These are phyloP conservation scores for Geosmithia putterillii DNA, from an alignment of 2,329 filamentous ascomycete genomes.

Conservation along the genomic window DNA sequence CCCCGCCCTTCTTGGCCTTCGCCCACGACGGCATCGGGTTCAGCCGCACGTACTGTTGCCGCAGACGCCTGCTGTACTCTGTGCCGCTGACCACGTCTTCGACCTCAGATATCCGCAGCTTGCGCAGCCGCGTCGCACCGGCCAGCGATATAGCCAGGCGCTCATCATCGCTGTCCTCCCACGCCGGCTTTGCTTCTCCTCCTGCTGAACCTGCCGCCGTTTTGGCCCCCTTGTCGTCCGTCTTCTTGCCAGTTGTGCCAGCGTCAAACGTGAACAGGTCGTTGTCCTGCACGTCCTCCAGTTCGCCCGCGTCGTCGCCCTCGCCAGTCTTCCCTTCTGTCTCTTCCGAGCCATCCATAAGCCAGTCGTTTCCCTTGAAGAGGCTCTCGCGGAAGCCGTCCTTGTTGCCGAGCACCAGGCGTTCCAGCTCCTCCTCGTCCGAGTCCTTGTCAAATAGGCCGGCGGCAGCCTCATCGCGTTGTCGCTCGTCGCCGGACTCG, in stretches of 20 bases:
- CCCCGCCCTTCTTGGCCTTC: conserved; percentile 17
- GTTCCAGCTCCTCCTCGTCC: conserved; percentile 76
- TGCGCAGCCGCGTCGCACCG: conserved; percentile 61
- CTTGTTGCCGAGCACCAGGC: conserved; percentile 77
- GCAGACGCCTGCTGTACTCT: conserved; percentile 71
- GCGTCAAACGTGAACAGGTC: conserved; percentile 81
- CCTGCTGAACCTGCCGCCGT: background rate
- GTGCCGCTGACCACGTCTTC: conserved; percentile 80
- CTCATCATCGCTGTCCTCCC: conserved; percentile 96
- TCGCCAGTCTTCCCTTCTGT: conserved; percentile 33
- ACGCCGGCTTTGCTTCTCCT: conserved; percentile 44
- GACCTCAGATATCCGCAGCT: conserved; percentile 65
- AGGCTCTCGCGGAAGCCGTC: conserved; percentile 69
- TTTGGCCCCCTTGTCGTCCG: conserved; percentile 7
- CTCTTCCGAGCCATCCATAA: conserved; percentile 28
- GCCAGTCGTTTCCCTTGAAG: conserved; percentile 37
- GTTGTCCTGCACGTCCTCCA: conserved; percentile 59
- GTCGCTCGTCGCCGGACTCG: conserved; percentile 15
- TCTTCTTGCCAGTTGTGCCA: conserved; percentile 29
- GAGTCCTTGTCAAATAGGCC: conserved; percentile 55
- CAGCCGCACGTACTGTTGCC: conserved; percentile 58
- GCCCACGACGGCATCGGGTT: conserved; percentile 52
- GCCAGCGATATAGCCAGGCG: conserved; percentile 73
- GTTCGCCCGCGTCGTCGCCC: conserved; percentile 32
- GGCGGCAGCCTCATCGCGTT: conserved; percentile 6